phyloP scores from a whole-genome alignment of 805 yeast species.

The Myxozyma neglecta region DNA sequence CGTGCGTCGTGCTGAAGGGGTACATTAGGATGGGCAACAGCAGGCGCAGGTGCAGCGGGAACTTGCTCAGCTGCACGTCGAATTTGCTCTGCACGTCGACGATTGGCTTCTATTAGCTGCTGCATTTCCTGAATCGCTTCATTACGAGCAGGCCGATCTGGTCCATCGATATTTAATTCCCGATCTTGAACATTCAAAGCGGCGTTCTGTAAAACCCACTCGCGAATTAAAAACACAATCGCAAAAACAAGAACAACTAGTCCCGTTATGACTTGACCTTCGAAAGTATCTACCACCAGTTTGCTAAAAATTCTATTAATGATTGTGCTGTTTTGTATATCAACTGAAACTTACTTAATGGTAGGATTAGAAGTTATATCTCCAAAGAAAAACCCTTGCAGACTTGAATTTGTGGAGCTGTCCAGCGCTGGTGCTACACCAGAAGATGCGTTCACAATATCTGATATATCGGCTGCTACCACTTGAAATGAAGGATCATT shows the following conservation, averaged over 20 bases:
- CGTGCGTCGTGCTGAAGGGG: too few relatives aligned
- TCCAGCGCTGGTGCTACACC: not conserved
- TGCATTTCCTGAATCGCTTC: not conserved
- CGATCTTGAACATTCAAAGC: constrained; percentile 21
- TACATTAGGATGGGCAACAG: too few relatives aligned
- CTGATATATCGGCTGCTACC: not conserved
- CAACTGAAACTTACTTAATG: constrained; percentile 10
- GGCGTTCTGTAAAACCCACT: constrained; percentile 41
- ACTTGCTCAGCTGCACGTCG: not conserved
- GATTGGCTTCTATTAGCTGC: not conserved
- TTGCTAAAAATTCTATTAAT: constrained; percentile 2
- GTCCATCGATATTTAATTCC: not conserved
- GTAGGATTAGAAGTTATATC: constrained; percentile 15
- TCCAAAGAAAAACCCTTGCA: constrained; percentile 1
- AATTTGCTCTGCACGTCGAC: not conserved
- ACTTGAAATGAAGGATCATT: not conserved
- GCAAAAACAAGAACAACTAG: constrained; percentile 41
- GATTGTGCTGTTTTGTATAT: not conserved
- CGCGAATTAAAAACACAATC: constrained; percentile 44
- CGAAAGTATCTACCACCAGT: constrained; percentile 30
- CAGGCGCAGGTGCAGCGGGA: not conserved
- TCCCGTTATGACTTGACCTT: constrained; percentile 38
- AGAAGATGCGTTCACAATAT: not conserved
- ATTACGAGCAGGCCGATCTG: not conserved
- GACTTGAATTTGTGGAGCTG: not conserved